phyloP scores from a whole-genome alignment of 1,284 basidiomycete genomes.

The Austroboletus niveus region DNA sequence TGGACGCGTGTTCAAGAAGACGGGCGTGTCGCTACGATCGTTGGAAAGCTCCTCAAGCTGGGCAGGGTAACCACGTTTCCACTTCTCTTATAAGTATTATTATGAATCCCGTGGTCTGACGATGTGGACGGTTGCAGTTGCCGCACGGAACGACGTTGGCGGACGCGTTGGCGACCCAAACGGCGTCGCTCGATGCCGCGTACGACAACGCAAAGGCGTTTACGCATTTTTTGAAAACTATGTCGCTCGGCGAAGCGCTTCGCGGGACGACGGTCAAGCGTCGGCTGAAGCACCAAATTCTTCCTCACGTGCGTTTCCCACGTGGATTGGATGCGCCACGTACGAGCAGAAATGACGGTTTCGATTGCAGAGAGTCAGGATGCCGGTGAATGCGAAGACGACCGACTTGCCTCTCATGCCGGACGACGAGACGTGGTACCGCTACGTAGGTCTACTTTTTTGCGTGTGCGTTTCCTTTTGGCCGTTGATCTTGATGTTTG shows the following conservation, averaged over 20 bases:
- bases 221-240: conserved; percentile 18
- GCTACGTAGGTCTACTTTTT: conserved; percentile 16
- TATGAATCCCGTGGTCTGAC: too few relatives aligned
- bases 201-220: conserved; percentile 35
- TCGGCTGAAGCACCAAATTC: conserved; percentile 21
- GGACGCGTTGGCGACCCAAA: conserved; percentile 7
- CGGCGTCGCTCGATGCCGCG: conserved; percentile 10
- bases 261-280: conserved; percentile 19
- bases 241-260: conserved; percentile 9
- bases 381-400: conserved; percentile 27
- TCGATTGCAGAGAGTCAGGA: conserved; percentile 17
- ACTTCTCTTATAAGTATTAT: neutral
- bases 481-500: neutral
- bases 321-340: too few relatives aligned
- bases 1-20: conserved; percentile 32
- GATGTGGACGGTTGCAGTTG: conserved; percentile 9
- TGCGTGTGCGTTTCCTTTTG: neutral
- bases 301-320: conserved; percentile 20
- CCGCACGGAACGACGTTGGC: conserved; percentile 8
- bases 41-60: conserved; percentile 15
- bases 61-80: conserved; percentile 18
- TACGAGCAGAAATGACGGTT: neutral
- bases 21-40: conserved; percentile 11
- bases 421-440: conserved; percentile 30
- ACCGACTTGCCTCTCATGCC: conserved; percentile 25